Base-by-base conservation (phyloP, 169 alveolate genomes). In the Plasmodium malariae region DNA sequence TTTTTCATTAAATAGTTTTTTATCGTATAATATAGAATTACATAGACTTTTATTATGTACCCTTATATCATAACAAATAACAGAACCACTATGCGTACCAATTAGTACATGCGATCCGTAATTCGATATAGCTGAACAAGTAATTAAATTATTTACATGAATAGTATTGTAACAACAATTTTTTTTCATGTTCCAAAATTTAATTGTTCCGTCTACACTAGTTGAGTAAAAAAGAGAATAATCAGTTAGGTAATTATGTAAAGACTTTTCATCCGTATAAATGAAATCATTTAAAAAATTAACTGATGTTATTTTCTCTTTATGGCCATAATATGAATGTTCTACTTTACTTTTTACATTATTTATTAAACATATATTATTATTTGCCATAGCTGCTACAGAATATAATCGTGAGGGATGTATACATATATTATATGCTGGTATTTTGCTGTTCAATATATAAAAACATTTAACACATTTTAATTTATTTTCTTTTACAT, bases 251-350 rank as follows among this genome's bases (percentile, higher is more conserved):
- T 30, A 9, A 30, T 14, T 28, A 69, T 6, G 26, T 40, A 32
- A 5, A 5, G 80, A 17, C 4, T 45, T 17, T n/a, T 37, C 74
- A 19, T 32, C 68, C 2, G 30, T 4, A 57, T 36, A 24, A 28
- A 34, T 70, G 0, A 2, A 36, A 70, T 70, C 48, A 55, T 36
- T 19, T 36, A 70, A 49, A 49, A 70, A 70, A 70, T 70, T 48
- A 70, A 70, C 21, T 17, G 60, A 70, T 32, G 68, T 70, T 70
- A 70, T 49, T 28, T 70, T 70, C 34, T 70, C 83, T 11, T 70
- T 57, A 45, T 70, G 83, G 19, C 34, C 19, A 36, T 70, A 57
- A 30, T 32, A 70, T 32, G n/a, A 45, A 28, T 70, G 24, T 45
- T 70, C 83, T 14, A 48, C 40, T 70, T 48, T 21, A 21, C 45